Evolutionary conservation across 345 rosid genomes (phyloP), one percentile per base, ranked within the genome.

Genomic region (Corymbia maculata): DNA sequence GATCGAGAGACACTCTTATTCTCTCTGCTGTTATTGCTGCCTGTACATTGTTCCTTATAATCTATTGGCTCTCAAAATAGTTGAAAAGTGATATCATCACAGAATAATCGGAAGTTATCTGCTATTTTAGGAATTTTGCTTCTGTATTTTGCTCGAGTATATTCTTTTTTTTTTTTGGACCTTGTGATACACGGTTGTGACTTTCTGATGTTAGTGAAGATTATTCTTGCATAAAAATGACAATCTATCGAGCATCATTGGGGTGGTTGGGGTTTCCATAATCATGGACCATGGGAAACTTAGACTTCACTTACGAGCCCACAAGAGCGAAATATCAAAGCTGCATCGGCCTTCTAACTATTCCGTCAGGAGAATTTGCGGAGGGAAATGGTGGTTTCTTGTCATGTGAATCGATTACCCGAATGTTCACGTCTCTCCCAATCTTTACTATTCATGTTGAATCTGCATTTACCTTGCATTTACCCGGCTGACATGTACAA

Each of bases 41-140:
- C 88, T 97, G 99, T 92, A 97, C 97, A 50, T 91, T 98, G 93
- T 97, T 98, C 92, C 95, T 96, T 89, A 94, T 97, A 75, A 93
- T 98, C 93, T 96, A 97, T 90, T 96, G 99, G 98, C 96, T 96
- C 89, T 97, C 99, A 14, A 97, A 98, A 89, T 98, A 91, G 92
- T 88, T 52, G 36, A 47, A 85, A 88, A 86, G 79, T 68, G 16
- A 30, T 88, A 87, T 61, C 85, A 79, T 44, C 50, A 59, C 88
- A 51, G 84, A 88, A 88, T 85, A 88, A 64, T 51, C 21, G 12
- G 44, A 86, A 82, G 57, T 82, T 87, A 86, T 51, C 22, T 86
- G 88, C 64, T 91, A 85, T 89, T 14, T 30, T 36, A 90, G 86
- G 92, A 93, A 89, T 85, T 30, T 51, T 85, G 61, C 61, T 85